phyloP scores from a whole-genome alignment of 2,329 filamentous ascomycete genomes.

The Diaporthe citriasiana region DNA sequence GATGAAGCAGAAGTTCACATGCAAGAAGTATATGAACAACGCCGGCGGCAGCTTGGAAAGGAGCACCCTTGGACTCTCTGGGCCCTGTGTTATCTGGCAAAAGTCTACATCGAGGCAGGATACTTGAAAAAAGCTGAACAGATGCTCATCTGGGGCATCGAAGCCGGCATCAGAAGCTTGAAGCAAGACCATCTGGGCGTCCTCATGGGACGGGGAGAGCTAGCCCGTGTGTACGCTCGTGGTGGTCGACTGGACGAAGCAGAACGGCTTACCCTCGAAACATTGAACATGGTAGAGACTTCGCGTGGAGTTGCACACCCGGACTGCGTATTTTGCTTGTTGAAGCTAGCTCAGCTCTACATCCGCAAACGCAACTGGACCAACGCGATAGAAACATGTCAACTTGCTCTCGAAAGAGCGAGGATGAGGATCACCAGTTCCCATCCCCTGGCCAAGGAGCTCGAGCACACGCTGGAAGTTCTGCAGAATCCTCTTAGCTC shows the following conservation, averaged over 20 bases:
- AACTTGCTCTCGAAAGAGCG: background rate
- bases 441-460: background rate
- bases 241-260: background rate
- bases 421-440: background rate
- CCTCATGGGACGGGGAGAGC: background rate
- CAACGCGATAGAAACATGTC: background rate
- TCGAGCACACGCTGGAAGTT: background rate
- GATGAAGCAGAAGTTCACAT: background rate
- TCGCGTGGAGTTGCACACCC: background rate
- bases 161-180: background rate
- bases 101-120: background rate
- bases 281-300: background rate
- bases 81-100: background rate
- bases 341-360: constrained; percentile 1
- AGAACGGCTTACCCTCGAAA: background rate
- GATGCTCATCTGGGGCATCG: background rate
- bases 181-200: background rate
- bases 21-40: background rate
- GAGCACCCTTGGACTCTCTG: background rate
- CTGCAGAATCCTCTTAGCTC: background rate
- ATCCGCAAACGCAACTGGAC: background rate
- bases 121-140: background rate
- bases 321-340: background rate
- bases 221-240: background rate
- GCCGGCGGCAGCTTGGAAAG: background rate